phyloP scores from a whole-genome alignment of 306 rosid species.

The Geum urbanum region DNA sequence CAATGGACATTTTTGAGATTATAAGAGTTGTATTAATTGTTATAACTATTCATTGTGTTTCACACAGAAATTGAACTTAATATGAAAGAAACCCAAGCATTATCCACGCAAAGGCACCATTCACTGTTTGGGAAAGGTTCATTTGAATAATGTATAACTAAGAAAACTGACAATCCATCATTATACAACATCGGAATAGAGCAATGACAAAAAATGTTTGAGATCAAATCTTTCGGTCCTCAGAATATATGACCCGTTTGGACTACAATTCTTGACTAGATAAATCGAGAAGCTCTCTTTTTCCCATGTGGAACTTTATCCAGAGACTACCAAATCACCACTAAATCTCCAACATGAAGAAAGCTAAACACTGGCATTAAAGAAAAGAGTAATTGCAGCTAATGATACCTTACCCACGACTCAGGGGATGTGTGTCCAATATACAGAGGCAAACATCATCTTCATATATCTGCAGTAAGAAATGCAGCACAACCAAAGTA shows the following conservation, averaged over 20 bases:
- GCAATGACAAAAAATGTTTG: background rate
- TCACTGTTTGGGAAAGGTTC: background rate
- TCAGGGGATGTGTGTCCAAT: constrained; percentile 79
- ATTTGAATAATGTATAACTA: no score
- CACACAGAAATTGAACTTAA: no score
- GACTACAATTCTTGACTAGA: background rate
- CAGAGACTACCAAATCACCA: background rate
- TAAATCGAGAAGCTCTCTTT: background rate
- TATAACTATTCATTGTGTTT: background rate
- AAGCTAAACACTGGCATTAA: background rate
- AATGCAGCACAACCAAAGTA: constrained; percentile 16
- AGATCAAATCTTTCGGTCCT: background rate
- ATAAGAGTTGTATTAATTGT: no score
- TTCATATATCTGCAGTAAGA: constrained; percentile 64
- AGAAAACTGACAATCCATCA: background rate
- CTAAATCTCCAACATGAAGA: background rate
- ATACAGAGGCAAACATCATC: constrained; percentile 82
- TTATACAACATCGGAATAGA: background rate
- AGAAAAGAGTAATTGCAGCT: constrained; percentile 23
- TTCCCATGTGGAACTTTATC: background rate
- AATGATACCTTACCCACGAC: constrained; percentile 95
- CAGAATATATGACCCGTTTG: background rate
- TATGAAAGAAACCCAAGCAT: background rate
- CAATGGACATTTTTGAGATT: background rate
- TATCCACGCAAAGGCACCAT: background rate